Conservation (phyloP, 305 asterid species). For the Plantago lanceolata region DNA sequence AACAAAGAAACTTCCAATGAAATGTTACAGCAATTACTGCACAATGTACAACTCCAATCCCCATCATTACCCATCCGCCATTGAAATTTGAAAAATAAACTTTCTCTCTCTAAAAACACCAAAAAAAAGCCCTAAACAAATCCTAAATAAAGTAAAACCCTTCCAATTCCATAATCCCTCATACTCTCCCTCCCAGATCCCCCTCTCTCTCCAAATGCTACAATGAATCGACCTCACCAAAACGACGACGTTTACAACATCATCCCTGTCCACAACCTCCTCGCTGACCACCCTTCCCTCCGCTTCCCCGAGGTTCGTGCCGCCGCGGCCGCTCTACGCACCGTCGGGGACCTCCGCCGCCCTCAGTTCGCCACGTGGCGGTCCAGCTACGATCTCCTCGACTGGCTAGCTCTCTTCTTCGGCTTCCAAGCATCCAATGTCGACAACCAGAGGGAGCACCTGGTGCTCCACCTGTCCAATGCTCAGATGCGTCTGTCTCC, state of each 20-base stretch:
- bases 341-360: slow-evolving; percentile 84
- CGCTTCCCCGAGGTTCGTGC: slow-evolving; percentile 90
- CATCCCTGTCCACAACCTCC: slow-evolving; percentile 75
- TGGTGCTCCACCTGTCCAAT: slow-evolving; percentile 74
- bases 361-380: slow-evolving; percentile 73
- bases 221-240: slow-evolving; percentile 45
- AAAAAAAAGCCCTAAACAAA: too few relatives aligned
- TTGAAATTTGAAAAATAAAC: neutral
- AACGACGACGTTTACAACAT: slow-evolving; percentile 63
- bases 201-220: slow-evolving; percentile 36
- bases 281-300: slow-evolving; percentile 93
- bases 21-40: neutral
- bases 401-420: slow-evolving; percentile 82
- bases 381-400: slow-evolving; percentile 74
- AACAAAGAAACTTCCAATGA: neutral
- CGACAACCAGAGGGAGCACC: slow-evolving; percentile 81
- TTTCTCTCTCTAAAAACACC: neutral
- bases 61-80: neutral
- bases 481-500: slow-evolving; percentile 67
- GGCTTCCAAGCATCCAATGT: slow-evolving; percentile 83
- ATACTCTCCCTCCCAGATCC: neutral
- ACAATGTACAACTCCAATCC: neutral
- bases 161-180: too few relatives aligned
- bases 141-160: neutral
- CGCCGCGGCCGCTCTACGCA: slow-evolving; percentile 65